These are phyloP conservation scores for Groenewaldozyma salmanticensis DNA, from an alignment of 805 yeast species.

Conservation along the genomic window DNA sequence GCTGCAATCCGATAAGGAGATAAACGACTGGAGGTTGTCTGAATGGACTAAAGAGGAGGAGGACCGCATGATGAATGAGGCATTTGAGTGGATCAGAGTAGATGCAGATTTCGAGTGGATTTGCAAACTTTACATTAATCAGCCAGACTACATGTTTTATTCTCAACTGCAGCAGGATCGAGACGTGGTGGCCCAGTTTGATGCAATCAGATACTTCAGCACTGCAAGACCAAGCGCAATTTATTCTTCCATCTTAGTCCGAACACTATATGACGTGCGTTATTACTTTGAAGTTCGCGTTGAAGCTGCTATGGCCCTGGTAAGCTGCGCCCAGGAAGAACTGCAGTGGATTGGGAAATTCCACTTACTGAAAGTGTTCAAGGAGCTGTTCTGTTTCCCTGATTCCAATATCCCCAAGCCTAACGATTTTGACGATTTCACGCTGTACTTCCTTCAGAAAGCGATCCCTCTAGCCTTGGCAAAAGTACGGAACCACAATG, in stretches of 20 bases:
- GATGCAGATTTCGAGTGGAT: conserved; percentile 99
- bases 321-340: conserved; percentile 52
- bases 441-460: conserved; percentile 58
- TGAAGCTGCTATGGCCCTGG: conserved; percentile 76
- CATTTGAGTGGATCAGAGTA: conserved; percentile 96
- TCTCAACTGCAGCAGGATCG: conserved; percentile 91
- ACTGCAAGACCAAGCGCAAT: conserved; percentile 48
- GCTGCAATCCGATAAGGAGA: conserved; percentile 49
- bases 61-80: conserved; percentile 62
- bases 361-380: conserved; percentile 64
- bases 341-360: conserved; percentile 61
- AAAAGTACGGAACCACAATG: conserved; percentile 49
- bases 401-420: conserved; percentile 59
- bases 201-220: conserved; percentile 68
- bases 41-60: conserved; percentile 67
- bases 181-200: conserved; percentile 92
- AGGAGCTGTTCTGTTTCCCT: conserved; percentile 62
- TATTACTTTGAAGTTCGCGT: conserved; percentile 84
- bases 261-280: conserved; percentile 75
- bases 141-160: conserved; percentile 90
- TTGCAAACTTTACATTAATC: conserved; percentile 66
- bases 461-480: conserved; percentile 58
- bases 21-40: conserved; percentile 58
- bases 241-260: conserved; percentile 64
- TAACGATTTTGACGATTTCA: conserved; percentile 69